Evolutionary conservation across 2,329 filamentous ascomycete species (phyloP).

Genomic region (Geosmithia putterillii): DNA sequence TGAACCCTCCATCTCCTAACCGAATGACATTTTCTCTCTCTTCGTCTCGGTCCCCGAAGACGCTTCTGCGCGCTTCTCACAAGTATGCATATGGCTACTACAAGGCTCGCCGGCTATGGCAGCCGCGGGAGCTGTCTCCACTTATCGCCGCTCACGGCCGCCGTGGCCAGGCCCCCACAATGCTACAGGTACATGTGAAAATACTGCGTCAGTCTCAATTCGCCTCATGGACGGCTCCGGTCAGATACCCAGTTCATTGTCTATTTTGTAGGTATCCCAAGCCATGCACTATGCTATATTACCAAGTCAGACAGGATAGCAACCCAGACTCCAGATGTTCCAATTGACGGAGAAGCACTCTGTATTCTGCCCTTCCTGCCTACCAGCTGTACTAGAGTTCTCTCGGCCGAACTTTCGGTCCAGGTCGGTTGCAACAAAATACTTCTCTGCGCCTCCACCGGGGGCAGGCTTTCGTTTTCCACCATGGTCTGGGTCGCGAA

Average conservation of each 20-base stretch:
- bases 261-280: not conserved
- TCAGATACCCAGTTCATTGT: not conserved
- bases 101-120: not conserved
- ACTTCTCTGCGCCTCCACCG: not conserved
- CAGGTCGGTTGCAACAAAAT: not conserved
- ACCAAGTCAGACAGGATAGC: not conserved
- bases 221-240: not conserved
- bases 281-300: not conserved
- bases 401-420: conserved; percentile 1
- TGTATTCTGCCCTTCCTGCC: not conserved
- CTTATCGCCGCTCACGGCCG: not conserved
- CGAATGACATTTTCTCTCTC: not conserved
- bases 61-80: not conserved
- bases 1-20: not conserved
- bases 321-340: too few relatives aligned
- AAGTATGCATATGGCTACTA: not conserved
- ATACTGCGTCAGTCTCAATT: not conserved
- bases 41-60: not conserved
- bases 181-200: not conserved
- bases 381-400: not conserved
- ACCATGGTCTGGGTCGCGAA: not conserved
- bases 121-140: not conserved
- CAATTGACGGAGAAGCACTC: too few relatives aligned
- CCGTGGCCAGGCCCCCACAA: not conserved
- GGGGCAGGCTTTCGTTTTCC: not conserved